Percentiles rank a stretch among this genome's conserved stretches.
Conservation (phyloP, 2,329 filamentous ascomycete genomes). For the Reticulascus tulasneorum region DNA sequence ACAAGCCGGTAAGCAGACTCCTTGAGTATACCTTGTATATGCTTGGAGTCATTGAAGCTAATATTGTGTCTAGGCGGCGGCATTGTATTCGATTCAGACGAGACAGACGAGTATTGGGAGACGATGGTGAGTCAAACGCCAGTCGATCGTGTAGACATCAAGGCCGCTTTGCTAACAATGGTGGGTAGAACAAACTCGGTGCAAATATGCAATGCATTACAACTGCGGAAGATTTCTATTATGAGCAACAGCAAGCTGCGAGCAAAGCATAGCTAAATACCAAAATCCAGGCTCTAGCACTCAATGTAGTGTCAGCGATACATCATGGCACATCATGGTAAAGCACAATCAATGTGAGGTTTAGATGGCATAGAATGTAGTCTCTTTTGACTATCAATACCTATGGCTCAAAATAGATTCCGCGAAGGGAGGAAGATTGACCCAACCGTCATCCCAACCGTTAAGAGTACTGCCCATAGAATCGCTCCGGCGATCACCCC, state of each 20-base stretch:
- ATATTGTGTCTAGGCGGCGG: slow-evolving; percentile 57
- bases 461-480: slow-evolving; percentile 21
- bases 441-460: slow-evolving; percentile 16
- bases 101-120: slow-evolving; percentile 90
- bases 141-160: background rate
- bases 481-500: slow-evolving; percentile 22
- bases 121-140: slow-evolving; percentile 47
- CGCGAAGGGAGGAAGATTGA: slow-evolving; percentile 17
- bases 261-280: slow-evolving; percentile 6
- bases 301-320: background rate
- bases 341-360: background rate
- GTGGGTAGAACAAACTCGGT: slow-evolving; percentile 93
- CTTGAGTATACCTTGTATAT: background rate
- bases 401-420: slow-evolving; percentile 5
- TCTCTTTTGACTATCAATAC: slow-evolving; percentile 1
- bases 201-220: slow-evolving; percentile 88
- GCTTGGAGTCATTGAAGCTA: background rate
- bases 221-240: slow-evolving; percentile 68
- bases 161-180: slow-evolving; percentile 62
- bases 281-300: slow-evolving; percentile 1
- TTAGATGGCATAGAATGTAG: background rate
- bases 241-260: slow-evolving; percentile 25
- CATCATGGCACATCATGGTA: background rate
- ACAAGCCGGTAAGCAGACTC: slow-evolving; percentile 57
- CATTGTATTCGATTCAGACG: slow-evolving; percentile 92